Evolutionary conservation across 2,329 filamentous ascomycete species (phyloP).

Genomic region (Amylocarpus encephaloides): DNA sequence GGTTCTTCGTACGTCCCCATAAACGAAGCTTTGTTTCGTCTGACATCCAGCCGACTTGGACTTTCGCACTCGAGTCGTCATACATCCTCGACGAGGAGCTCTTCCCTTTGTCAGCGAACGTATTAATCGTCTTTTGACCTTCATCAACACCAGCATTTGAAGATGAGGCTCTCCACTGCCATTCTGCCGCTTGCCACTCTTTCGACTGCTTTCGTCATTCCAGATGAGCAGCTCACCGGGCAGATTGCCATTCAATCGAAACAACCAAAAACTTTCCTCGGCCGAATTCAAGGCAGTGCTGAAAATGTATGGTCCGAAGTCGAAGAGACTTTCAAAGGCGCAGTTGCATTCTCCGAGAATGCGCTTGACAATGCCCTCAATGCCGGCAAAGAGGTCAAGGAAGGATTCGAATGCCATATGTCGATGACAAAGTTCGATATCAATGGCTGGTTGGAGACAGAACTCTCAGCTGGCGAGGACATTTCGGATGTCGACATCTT

Average conservation of each 20-base stretch:
- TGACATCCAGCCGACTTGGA: too few species aligned
- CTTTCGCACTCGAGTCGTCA: too few species aligned
- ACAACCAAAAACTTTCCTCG: conserved; percentile 26
- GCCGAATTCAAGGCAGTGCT: conserved; percentile 33
- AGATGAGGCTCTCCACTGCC: conserved; percentile 35
- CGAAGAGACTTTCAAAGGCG: conserved; percentile 25
- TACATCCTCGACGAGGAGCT: neutral
- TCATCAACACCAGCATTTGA: conserved; percentile 7
- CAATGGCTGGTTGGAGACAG: conserved; percentile 30
- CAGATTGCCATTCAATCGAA: conserved; percentile 35
- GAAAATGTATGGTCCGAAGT: conserved; percentile 22
- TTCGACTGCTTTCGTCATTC: conserved; percentile 46
- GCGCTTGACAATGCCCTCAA: conserved; percentile 29
- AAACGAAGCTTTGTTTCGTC: too few species aligned
- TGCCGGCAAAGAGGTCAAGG: conserved; percentile 17
- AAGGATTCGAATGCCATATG: conserved; percentile 26
- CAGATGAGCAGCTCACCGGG: conserved; percentile 42
- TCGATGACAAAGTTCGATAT: conserved; percentile 30
- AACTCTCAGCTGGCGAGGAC: conserved; percentile 22
- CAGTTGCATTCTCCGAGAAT: conserved; percentile 24
- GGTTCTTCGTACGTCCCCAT: too few species aligned
- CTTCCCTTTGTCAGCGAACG: neutral
- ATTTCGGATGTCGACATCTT: conserved; percentile 30
- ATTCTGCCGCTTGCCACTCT: conserved; percentile 44
- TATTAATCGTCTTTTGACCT: too few species aligned